Conservation (phyloP, 306 rosid species). For the Rosa multiflora region DNA sequence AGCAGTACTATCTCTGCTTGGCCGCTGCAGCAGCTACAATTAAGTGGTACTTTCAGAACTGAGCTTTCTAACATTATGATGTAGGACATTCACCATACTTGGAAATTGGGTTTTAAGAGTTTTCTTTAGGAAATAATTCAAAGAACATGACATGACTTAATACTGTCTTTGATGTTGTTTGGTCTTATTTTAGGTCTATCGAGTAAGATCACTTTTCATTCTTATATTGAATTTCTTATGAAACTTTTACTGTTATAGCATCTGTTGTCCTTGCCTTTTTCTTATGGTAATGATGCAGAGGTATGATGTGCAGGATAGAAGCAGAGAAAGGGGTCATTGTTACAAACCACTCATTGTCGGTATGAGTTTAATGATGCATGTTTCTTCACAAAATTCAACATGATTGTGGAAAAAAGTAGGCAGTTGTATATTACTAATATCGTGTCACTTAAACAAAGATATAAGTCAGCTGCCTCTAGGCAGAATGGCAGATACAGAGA, state of each 20-base stretch:
- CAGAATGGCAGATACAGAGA: background rate
- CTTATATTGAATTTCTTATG: background rate
- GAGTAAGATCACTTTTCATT: background rate
- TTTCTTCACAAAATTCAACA: conserved; percentile 18
- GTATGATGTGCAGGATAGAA: conserved; percentile 72
- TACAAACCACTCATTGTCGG: conserved; percentile 87
- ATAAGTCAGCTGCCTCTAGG: background rate
- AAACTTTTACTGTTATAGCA: background rate
- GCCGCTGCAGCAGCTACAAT: conserved; percentile 88
- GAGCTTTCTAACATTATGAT: conserved; percentile 1
- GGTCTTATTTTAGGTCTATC: background rate
- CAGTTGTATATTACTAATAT: background rate
- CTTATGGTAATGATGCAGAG: conserved; percentile 16
- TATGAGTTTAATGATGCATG: conserved; percentile 38
- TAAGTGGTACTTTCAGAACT: conserved; percentile 66
- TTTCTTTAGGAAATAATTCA: background rate
- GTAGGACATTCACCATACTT: background rate
- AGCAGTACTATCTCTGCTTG: conserved; percentile 94
- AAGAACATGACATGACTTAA: background rate
- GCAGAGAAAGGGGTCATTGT: conserved; percentile 86
- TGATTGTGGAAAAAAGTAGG: background rate
- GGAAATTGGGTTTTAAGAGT: background rate
- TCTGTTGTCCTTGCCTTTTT: background rate
- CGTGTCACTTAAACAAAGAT: background rate
- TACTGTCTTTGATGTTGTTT: background rate